Percentiles rank a stretch among this genome's conserved stretches.
phyloP scores from a whole-genome alignment of 1,284 basidiomycete species.

The Ganoderma sp. region DNA sequence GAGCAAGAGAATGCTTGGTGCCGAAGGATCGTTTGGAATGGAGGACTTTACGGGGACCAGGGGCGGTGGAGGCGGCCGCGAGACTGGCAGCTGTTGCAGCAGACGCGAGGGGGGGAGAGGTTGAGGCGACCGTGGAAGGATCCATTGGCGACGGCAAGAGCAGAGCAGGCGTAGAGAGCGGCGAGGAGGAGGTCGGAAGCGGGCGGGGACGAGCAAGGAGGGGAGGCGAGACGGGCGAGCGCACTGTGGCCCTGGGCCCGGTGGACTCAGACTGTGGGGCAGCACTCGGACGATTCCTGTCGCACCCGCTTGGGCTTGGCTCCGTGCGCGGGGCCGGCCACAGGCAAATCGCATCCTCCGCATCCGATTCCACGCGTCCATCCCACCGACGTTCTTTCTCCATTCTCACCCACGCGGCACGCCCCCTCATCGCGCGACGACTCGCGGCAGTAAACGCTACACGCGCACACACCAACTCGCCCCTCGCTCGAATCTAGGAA shows the following conservation, averaged over 20 bases:
- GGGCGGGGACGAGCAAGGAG: neutral
- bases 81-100: slow-evolving; percentile 2
- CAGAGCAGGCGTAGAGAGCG: neutral
- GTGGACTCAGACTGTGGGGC: too few species aligned
- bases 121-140: slow-evolving; percentile 16
- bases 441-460: neutral
- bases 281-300: too few species aligned
- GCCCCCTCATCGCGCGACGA: neutral
- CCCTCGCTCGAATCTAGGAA: too few species aligned
- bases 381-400: slow-evolving; percentile 11
- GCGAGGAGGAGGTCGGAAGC: neutral
- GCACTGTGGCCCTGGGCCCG: neutral
- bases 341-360: slow-evolving; percentile 1
- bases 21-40: slow-evolving; percentile 72
- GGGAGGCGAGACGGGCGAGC: neutral
- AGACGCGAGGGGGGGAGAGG: slow-evolving; percentile 9
- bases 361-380: too few species aligned
- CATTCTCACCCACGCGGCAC: neutral
- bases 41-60: slow-evolving; percentile 48
- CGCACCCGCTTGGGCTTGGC: neutral
- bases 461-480: too few species aligned
- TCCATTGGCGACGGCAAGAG: slow-evolving; percentile 17
- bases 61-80: neutral
- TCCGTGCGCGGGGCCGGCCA: neutral
- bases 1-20: slow-evolving; percentile 49